Evolutionary conservation across 805 yeast species (phyloP).

Genomic region (Komagataella phaffii): DNA sequence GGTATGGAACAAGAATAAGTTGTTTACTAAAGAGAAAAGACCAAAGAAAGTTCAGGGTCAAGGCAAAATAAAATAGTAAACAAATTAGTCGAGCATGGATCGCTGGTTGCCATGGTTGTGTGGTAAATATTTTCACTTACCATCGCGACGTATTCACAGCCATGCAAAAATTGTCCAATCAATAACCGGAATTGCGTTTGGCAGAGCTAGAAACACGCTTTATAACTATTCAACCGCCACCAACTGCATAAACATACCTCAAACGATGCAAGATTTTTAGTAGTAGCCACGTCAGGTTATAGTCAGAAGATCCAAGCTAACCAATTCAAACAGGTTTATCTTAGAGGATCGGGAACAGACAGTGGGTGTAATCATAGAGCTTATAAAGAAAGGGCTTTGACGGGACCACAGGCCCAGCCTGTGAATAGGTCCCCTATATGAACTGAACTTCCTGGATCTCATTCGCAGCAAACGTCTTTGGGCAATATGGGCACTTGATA

Average conservation of each 20-base stretch:
- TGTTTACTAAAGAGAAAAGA: neutral
- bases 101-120: neutral
- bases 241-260: neutral
- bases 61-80: neutral
- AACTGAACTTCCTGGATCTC: neutral
- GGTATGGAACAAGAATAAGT: neutral
- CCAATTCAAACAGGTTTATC: neutral
- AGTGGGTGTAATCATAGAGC: neutral
- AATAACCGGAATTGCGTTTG: too few species aligned
- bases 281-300: neutral
- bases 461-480: constrained; percentile 11
- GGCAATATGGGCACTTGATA: constrained; percentile 68
- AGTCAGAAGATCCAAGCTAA: neutral
- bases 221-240: neutral
- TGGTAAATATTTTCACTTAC: neutral
- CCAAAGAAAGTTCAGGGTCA: neutral
- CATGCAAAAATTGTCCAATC: neutral
- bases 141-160: neutral
- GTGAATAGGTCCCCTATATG: neutral
- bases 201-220: neutral
- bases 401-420: neutral
- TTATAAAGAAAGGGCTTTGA: too few species aligned
- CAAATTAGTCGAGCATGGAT: neutral
- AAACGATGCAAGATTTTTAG: neutral
- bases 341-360: neutral